These are phyloP conservation scores for Spinellus fusiger DNA, from an alignment of 192 early-diverging fungal species.

Conservation along the genomic window DNA sequence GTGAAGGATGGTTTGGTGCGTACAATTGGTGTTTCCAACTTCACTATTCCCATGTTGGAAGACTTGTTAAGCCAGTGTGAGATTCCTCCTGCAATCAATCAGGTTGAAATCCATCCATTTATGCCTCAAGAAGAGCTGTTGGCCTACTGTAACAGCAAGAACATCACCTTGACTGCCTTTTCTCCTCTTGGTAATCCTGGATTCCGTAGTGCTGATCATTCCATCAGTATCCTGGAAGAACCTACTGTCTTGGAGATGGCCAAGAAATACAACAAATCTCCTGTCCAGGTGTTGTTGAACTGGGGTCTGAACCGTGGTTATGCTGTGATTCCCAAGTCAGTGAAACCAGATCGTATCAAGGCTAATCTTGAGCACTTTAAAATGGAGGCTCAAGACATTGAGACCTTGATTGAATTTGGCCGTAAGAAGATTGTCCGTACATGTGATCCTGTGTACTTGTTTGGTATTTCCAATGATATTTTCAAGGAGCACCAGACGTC, in stretches of 20 bases:
- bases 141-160: conserved; percentile 50
- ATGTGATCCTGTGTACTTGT: neutral
- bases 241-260: conserved; percentile 29
- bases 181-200: conserved; percentile 56
- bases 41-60: conserved; percentile 49
- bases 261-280: conserved; percentile 34
- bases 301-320: conserved; percentile 50
- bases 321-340: conserved; percentile 64
- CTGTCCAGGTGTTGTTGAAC: conserved; percentile 48
- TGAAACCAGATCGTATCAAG: conserved; percentile 42
- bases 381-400: conserved; percentile 17
- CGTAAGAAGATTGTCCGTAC: conserved; percentile 2
- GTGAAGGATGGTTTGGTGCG: conserved; percentile 54
- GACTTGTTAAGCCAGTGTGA: conserved; percentile 53
- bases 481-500: neutral
- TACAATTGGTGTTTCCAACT: conserved; percentile 79
- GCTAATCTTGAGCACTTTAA: conserved; percentile 48
- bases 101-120: conserved; percentile 53
- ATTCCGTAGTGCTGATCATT: neutral
- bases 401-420: conserved; percentile 20
- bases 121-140: conserved; percentile 51
- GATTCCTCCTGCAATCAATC: conserved; percentile 68
- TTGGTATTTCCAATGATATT: neutral
- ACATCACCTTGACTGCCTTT: conserved; percentile 65
- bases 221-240: conserved; percentile 11